A percentile compares a stretch with the other conserved stretches of the same genome.
Evolutionary conservation across 768 basidiomycete species (phyloP).

Genomic region (Asterophora parasitica): DNA sequence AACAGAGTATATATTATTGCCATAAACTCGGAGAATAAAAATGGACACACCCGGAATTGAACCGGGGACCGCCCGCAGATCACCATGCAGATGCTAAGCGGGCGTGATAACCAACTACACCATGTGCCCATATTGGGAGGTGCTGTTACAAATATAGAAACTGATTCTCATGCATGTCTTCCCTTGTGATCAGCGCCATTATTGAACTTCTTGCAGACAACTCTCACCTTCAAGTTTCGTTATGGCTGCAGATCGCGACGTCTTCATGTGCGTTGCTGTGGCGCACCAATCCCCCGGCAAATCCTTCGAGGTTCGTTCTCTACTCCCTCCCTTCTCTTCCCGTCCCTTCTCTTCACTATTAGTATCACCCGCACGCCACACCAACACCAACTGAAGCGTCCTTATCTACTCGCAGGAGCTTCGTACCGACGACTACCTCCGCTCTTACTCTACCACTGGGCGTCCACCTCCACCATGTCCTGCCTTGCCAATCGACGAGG

Average conservation of each 20-base stretch:
- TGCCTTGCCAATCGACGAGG: conserved; percentile 38
- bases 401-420: conserved; percentile 41
- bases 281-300: conserved; percentile 20
- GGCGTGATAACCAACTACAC: conserved; percentile 12
- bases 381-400: too few species aligned
- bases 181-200: too few species aligned
- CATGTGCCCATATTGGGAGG: conserved; percentile 4
- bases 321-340: neutral
- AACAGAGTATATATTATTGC: too few species aligned
- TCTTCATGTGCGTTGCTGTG: conserved; percentile 24
- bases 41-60: conserved; percentile 13
- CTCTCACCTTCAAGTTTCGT: neutral
- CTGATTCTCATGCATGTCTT: neutral
- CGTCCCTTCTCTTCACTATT: neutral
- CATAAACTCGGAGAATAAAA: too few species aligned
- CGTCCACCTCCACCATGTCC: conserved; percentile 46
- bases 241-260: neutral
- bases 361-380: neutral
- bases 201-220: neutral
- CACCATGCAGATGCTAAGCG: neutral
- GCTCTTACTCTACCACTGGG: conserved; percentile 41
- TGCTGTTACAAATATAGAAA: neutral
- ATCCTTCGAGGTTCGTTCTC: conserved; percentile 25
- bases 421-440: conserved; percentile 50
- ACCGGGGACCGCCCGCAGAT: conserved; percentile 5